Evolutionary conservation across 1,284 basidiomycete species (phyloP).

Genomic region (Schizophyllum amplum): DNA sequence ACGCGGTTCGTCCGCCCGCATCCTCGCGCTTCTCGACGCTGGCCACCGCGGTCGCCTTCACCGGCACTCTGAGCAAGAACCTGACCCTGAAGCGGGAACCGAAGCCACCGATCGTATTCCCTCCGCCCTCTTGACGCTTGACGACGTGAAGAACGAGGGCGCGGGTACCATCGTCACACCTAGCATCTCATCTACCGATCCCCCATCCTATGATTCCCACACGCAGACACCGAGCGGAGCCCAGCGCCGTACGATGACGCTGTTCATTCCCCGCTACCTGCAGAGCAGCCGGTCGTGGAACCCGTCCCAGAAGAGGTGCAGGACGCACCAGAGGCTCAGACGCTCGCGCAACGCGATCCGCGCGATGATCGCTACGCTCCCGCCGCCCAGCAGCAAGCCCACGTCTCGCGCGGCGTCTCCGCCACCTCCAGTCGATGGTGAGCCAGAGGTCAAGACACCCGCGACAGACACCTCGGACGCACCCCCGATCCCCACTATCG

Average conservation of each 20-base stretch:
- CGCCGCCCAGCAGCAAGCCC: conserved; percentile 15
- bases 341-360: conserved; percentile 34
- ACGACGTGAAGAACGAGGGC: conserved; percentile 18
- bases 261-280: no score
- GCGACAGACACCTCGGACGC: conserved; percentile 9
- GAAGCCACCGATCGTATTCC: conserved; percentile 23
- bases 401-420: conserved; percentile 9
- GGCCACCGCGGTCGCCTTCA: conserved; percentile 8
- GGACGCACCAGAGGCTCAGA: conserved; percentile 25
- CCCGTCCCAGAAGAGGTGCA: conserved; percentile 6
- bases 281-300: conserved; percentile 1
- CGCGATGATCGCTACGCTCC: conserved; percentile 30
- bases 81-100: not conserved
- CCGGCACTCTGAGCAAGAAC: conserved; percentile 17
- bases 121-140: conserved; percentile 34
- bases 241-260: conserved; percentile 9
- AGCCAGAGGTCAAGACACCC: conserved; percentile 8
- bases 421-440: conserved; percentile 12
- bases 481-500: conserved; percentile 25
- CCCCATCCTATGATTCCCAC: conserved; percentile 14
- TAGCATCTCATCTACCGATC: not conserved
- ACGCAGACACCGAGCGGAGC: not conserved
- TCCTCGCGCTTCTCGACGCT: not conserved
- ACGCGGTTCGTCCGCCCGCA: not conserved
- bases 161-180: conserved; percentile 14